Evolutionary conservation across 2,329 filamentous ascomycete species (phyloP), one percentile per base, ranked within the genome.

Genomic region (Kalaharituber pfeilii): DNA sequence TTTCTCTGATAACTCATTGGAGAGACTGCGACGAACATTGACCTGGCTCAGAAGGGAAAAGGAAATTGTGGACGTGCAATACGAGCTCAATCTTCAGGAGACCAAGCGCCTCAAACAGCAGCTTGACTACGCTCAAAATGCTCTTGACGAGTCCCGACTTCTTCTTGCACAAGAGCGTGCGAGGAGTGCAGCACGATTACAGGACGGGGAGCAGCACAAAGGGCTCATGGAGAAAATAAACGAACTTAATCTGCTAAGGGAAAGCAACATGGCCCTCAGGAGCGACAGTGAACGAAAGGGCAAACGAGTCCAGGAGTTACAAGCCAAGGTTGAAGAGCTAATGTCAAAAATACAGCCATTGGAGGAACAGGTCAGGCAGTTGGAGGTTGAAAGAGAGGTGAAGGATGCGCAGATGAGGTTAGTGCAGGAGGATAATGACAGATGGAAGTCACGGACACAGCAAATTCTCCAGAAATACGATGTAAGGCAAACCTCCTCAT

Each of bases 381-480:
- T 96, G 13, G 85, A 93, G 66, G 86, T 82, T 56, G 79, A 89
- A 58, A 75, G 86, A 59, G 79, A 82, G 57, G 84, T 82, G 60
- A 83, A 88, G 63, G 82, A 93, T 61, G 86, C 86, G 11, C 89
- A 96, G 66, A 78, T 95, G 65, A 86, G 84, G 64, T 77, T 95
- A 59, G 75, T 96, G 8, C 84, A 93, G 61, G 84, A 91, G 63
- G 89, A 96, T 66, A 82, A 91, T 15, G 89, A 96, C 66, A 79
- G 86, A 55, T 95, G 89, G 85, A 87, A 94, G 69, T 89, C 95
- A 72, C 82, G 91, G 24, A 93, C 87, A 1, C 87, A 96, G 66
- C 86, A 93, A 62, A 95, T 98, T 58, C 77, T 98, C 51, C 87
- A 86, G 61, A 95, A 94, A 67, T 95, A 96, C 65, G 88, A 94